Evolutionary conservation across 305 asterid genomes (phyloP).

Genomic region (Fraxinus platypoda): DNA sequence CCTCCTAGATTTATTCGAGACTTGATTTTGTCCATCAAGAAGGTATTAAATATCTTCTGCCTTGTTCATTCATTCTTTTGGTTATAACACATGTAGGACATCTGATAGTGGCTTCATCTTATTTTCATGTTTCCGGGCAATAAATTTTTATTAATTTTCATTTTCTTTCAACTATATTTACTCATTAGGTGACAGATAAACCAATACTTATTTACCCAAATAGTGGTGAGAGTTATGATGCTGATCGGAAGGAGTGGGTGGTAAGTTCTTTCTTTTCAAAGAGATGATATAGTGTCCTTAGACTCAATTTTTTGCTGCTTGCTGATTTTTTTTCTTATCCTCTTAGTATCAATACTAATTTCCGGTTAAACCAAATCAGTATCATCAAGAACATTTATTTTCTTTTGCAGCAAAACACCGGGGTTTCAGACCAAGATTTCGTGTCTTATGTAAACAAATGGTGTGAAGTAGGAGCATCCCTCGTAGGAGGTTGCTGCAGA

Average conservation of each 20-base stretch:
- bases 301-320: background rate
- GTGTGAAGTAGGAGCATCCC: conserved; percentile 89
- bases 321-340: background rate
- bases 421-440: conserved; percentile 69
- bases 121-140: background rate
- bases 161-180: conserved; percentile 15
- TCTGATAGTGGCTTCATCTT: background rate
- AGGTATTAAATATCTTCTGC: conserved; percentile 42
- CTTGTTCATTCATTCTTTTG: background rate
- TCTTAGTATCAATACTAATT: background rate
- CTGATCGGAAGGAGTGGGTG: conserved; percentile 77
- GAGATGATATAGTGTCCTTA: background rate
- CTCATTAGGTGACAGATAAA: conserved; percentile 57
- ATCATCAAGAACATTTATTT: background rate
- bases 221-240: conserved; percentile 89
- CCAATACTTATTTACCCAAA: conserved; percentile 89
- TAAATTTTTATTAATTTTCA: background rate
- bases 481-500: conserved; percentile 92
- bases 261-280: conserved; percentile 39
- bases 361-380: background rate
- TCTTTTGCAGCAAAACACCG: conserved; percentile 68
- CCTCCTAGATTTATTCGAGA: conserved; percentile 89
- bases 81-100: background rate
- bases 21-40: conserved; percentile 64
- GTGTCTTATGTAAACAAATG: conserved; percentile 75